phyloP scores from a whole-genome alignment of 768 basidiomycete genomes.

The Cystobasidium ongulense region DNA sequence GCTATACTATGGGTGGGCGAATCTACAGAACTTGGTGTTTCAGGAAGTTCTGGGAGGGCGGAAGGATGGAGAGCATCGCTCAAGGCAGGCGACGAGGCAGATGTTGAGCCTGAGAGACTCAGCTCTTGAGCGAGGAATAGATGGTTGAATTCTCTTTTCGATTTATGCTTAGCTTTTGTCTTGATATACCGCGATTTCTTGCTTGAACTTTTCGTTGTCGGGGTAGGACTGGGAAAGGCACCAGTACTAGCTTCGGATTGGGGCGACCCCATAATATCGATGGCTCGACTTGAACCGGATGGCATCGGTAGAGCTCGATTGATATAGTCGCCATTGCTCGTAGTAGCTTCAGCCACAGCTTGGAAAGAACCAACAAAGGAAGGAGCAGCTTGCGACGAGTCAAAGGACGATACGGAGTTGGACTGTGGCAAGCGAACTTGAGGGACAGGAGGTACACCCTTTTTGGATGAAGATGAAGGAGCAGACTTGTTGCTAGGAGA shows the following conservation, averaged over 20 bases:
- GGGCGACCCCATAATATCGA: background rate
- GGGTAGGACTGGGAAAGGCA: background rate
- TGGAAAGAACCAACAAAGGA: background rate
- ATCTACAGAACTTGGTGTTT: background rate
- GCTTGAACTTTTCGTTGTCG: background rate
- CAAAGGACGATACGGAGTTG: background rate
- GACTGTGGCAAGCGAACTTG: background rate
- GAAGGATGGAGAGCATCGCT: background rate
- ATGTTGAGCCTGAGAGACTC: constrained; percentile 17
- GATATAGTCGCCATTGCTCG: background rate
- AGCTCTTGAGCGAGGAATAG: constrained; percentile 43
- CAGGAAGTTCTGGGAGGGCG: background rate
- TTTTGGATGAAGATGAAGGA: background rate
- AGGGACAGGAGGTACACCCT: background rate
- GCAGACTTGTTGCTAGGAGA: background rate
- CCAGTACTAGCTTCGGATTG: background rate
- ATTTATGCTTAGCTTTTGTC: constrained; percentile 35
- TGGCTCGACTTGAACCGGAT: background rate
- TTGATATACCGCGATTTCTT: constrained; percentile 30
- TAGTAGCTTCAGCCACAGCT: background rate
- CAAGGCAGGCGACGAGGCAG: background rate
- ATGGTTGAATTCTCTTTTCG: constrained; percentile 34
- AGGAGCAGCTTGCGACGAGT: background rate
- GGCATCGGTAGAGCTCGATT: background rate
- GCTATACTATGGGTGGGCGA: background rate